Conservation (phyloP, 768 basidiomycete species). For the Serendipita indica region DNA sequence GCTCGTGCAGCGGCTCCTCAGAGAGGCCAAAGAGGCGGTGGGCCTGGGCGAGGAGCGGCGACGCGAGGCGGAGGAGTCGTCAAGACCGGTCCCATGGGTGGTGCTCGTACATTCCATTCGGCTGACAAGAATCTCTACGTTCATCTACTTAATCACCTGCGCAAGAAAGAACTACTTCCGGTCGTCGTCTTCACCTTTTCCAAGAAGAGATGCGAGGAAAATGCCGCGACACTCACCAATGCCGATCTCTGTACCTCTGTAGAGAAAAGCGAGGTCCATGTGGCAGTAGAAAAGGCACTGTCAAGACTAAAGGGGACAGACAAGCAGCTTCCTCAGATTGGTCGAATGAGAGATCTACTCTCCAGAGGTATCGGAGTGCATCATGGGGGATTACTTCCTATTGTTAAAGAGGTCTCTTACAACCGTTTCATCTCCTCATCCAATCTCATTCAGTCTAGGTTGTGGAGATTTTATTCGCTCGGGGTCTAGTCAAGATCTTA, state of each 20-base stretch:
- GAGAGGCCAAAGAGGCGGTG: slow-evolving; percentile 35
- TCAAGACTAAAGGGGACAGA: slow-evolving; percentile 88
- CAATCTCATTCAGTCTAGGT: slow-evolving; percentile 37
- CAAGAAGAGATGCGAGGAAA: slow-evolving; percentile 94
- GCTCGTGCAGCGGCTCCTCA: slow-evolving; percentile 53
- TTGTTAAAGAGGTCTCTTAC: slow-evolving; percentile 77
- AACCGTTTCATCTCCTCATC: not conserved
- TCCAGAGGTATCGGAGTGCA: slow-evolving; percentile 93
- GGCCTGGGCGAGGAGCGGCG: slow-evolving; percentile 28
- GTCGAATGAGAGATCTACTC: slow-evolving; percentile 75
- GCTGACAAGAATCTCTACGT: slow-evolving; percentile 88
- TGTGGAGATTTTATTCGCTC: slow-evolving; percentile 90
- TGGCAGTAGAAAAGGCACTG: slow-evolving; percentile 83
- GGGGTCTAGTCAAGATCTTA: slow-evolving; percentile 87
- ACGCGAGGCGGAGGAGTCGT: slow-evolving; percentile 23
- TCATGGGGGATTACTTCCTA: slow-evolving; percentile 88
- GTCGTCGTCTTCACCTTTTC: slow-evolving; percentile 96
- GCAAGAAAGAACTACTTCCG: slow-evolving; percentile 75
- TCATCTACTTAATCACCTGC: slow-evolving; percentile 72
- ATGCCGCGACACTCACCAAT: slow-evolving; percentile 78
- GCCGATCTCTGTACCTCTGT: slow-evolving; percentile 73
- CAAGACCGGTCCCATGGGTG: slow-evolving; percentile 25
- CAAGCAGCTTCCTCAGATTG: slow-evolving; percentile 83
- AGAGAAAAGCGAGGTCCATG: slow-evolving; percentile 95
- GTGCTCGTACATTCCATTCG: slow-evolving; percentile 47